Evolutionary conservation across 805 yeast species (phyloP), one percentile per base, ranked within the genome.

Genomic region (Wickerhamomyces rabaulensis): DNA sequence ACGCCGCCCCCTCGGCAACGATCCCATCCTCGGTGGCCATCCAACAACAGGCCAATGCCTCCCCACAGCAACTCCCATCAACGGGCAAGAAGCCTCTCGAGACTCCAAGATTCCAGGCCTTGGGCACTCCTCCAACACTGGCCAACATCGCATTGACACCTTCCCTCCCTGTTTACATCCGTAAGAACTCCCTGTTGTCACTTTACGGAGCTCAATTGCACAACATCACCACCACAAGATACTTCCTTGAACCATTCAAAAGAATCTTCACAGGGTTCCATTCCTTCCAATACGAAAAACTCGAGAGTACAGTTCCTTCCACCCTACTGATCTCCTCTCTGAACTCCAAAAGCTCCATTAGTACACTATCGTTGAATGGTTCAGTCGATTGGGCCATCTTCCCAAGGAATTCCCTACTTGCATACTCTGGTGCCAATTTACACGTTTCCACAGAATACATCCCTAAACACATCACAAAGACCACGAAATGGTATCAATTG

Each of bases 341-440:
- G 12, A 36, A 20, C n/a, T 19, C 23, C 21, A 50, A 73, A 71
- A 9, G 67, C 63, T 38, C 47, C 16, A 40, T 53, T 1, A 50
- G 44, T 17, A 48, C 51, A 8, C 40, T 82, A 22, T 50, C 65
- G 3, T 57, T 82, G 47, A 85, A 82, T 51, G 89, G 89, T 2
- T 65, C 76, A 1, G 60, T 61, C 17, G 89, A 82, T 54, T 82
- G 86, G 85, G 84, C 83, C 1, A 47, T 82, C 4, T 66, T 82
- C 40, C 67, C 74, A 39, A 64, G 69, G 1, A 58, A 66, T 15
- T 68, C 81, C 0, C 57, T 82, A 20, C 79, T 79, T 41, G 75
- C 72, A 1, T 79, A 71, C 52, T 60, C 75, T 8, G 88, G 87
- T 1, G 65, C 72, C n/a, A 71, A 82, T 1, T 62, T 82, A 40